Evolutionary conservation across 805 yeast species (phyloP), one percentile per base, ranked within the genome.

Genomic region (Maudiozyma barnettii): DNA sequence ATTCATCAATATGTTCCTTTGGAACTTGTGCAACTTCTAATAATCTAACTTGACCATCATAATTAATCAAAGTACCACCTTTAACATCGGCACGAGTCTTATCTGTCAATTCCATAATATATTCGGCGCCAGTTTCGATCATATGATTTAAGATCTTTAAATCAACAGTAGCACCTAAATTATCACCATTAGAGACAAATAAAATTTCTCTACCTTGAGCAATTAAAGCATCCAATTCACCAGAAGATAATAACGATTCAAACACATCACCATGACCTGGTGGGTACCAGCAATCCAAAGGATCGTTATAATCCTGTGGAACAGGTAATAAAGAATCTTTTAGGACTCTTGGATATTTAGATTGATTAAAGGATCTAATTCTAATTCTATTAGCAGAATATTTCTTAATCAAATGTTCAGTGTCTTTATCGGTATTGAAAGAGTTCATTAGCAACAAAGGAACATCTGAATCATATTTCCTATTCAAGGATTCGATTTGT

Each of bases 221-320:
- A 53, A 93, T 74, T 54, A 93, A 77, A 51, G 84, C 80, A 64
- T 93, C 98, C 55, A 93, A 76, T 64, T 91, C 93, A 51, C 99
- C 99, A 12, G 95, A 82, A 49, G 86, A 79, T 50, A 84, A 81
- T 63, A 93, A 74, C 20, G 93, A 74, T 72, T 93, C 99, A 57
- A 90, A 93, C 67, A 93, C 73, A 71, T 93, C 99, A 71, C 99
- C 99, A 69, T 93, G 99, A 46, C 99, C 99, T n/a, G 99, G 99
- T 44, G 99, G 99, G 66, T 93, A 93, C 99, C 99, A 93, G 49
- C 85, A 75, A 60, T 87, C 91, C 57, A 85, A 75, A 39, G 75
- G 74, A 44, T 88, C 95, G 51, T 82, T 81, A 54, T 66, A 76
- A 33, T 77, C 63, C 54, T 84, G 78, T 50, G 99, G 97, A 43